Evolutionary conservation across 352 stramenopile genomes (phyloP).

Genomic region (Thraustochytrium aureum): DNA sequence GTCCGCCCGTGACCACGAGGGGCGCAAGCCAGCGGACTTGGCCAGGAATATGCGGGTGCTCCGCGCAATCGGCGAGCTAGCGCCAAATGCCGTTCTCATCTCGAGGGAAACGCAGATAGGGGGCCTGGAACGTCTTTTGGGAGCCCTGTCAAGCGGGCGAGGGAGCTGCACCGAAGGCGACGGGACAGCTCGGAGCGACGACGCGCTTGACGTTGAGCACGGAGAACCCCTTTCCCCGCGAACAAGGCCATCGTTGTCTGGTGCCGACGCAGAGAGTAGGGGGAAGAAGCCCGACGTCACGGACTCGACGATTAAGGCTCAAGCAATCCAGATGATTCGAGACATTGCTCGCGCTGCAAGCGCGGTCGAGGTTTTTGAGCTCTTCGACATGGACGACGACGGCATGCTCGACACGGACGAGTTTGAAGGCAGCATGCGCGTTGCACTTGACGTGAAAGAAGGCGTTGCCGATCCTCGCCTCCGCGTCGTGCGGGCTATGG

Average conservation of each 20-base stretch:
- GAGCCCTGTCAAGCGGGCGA: too few species aligned
- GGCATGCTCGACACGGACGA: slow-evolving; percentile 13
- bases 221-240: too few species aligned
- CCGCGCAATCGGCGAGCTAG: not conserved
- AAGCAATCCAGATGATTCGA: not conserved
- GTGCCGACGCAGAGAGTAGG: too few species aligned
- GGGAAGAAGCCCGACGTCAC: too few species aligned
- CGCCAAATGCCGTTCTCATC: not conserved
- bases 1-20: not conserved
- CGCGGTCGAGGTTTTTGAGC: slow-evolving; percentile 39
- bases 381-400: slow-evolving; percentile 50
- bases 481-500: not conserved
- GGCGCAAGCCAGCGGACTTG: not conserved
- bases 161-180: too few species aligned
- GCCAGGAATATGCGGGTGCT: not conserved
- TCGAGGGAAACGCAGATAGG: not conserved
- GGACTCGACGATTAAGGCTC: too few species aligned
- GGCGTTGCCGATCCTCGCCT: not conserved
- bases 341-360: not conserved
- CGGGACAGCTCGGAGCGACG: not conserved
- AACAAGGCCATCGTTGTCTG: too few species aligned
- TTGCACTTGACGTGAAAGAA: not conserved
- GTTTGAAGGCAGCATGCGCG: slow-evolving; percentile 52
- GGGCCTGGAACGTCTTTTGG: not conserved
- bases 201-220: not conserved